Evolutionary conservation across 257 asterid species (phyloP), one percentile per base, ranked within the genome.

Genomic region (Solanum sejunctum): DNA sequence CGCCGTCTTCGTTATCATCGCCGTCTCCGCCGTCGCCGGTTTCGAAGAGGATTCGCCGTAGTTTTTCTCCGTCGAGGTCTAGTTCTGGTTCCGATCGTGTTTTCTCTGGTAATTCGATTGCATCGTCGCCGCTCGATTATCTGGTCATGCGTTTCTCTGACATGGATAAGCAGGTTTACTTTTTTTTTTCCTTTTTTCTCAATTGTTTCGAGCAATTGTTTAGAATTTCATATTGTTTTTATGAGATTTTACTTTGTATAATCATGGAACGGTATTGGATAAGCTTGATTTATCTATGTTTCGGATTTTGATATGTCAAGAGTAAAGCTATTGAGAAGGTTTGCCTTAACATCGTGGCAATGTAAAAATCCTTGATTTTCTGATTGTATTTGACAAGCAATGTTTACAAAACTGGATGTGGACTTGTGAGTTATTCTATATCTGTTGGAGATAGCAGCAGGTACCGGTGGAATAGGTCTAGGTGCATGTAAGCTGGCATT

Each of bases 111-210:
- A 72, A 54, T 54, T 85, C 67, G 20, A 23, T 47, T 3, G 67
- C 82, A 18, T 71, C 83, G 58, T 86, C 92, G 81, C 88, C 92
- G 7, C 83, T 93, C 36, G 97, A 94, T 91, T 90, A 92, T 89
- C 94, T 96, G n/a, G 57, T 86, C 73, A 83, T 89, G 67, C 87
- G 91, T 88, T 96, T 96, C 86, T 97, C 98, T 86, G 94, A 91
- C 45, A 96, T 93, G 99, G 99, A 96, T 80, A 94, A 92, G 87
- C 93, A 95, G 98, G 99, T 95, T 41, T 83, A 26, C 0, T 4
- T 61, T 16, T 41, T 16, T 41, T 67, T 54, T 41, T 47, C 8
- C 1, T 41, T 63, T 9, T 56, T 36, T 51, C 32, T 12, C 64
- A 9, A 45, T 43, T 72, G 56, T 43, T 72, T 43, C 36, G 45